Evolutionary conservation across 768 basidiomycete species (phyloP).

Genomic region (Leccinum longicurvipes): DNA sequence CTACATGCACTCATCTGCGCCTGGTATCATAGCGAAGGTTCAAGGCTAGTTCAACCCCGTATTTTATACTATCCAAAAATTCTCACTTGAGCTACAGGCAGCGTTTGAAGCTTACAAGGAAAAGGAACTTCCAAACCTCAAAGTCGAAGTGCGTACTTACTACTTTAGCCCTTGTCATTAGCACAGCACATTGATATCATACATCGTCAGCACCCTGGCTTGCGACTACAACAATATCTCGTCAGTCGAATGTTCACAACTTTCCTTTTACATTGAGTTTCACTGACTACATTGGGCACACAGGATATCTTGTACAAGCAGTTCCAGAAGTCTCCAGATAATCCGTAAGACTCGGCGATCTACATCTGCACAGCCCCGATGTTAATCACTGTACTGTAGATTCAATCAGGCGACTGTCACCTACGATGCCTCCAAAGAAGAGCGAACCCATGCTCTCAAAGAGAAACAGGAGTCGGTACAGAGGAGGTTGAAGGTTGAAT

Average conservation of each 20-base stretch:
- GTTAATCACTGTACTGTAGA: conserved; percentile 35
- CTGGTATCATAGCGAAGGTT: conserved; percentile 64
- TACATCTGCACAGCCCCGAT: conserved; percentile 5
- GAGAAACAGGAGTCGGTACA: conserved; percentile 62
- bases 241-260: conserved; percentile 34
- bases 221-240: conserved; percentile 88
- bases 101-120: conserved; percentile 92
- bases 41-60: conserved; percentile 51
- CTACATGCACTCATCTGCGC: conserved; percentile 11
- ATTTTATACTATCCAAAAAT: background rate
- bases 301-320: conserved; percentile 88
- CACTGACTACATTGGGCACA: conserved; percentile 4
- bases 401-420: conserved; percentile 80
- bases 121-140: conserved; percentile 75
- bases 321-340: conserved; percentile 95
- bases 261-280: background rate
- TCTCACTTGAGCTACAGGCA: conserved; percentile 42
- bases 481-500: conserved; percentile 53
- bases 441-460: conserved; percentile 73
- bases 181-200: conserved; percentile 10
- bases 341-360: conserved; percentile 59
- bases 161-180: background rate
- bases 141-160: conserved; percentile 57
- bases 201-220: conserved; percentile 68
- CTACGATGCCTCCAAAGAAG: conserved; percentile 87